Percentiles rank a stretch among this genome's conserved stretches.
Evolutionary conservation across 495 filamentous ascomycete species (phyloP).

Genomic region (Saxophila tyrrhenica): DNA sequence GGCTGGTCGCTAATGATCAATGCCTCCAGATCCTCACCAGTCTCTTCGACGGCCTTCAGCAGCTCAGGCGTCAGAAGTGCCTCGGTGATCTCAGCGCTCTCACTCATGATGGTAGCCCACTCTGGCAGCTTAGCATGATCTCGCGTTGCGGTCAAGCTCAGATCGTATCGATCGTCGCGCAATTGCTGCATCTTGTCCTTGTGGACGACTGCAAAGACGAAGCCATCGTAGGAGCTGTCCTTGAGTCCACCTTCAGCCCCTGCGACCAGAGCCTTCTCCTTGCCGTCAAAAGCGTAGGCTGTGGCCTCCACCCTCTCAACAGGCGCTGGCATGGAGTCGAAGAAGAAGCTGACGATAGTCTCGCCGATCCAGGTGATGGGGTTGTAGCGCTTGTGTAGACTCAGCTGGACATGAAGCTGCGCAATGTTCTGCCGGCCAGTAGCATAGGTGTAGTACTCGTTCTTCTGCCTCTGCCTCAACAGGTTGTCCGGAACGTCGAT

Average conservation of each 20-base stretch:
- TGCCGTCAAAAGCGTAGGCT: slow-evolving; percentile 81
- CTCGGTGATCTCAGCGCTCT: slow-evolving; percentile 93
- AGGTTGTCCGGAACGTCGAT: slow-evolving; percentile 44
- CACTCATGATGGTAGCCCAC: slow-evolving; percentile 92
- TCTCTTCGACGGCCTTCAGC: slow-evolving; percentile 64
- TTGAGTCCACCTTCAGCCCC: slow-evolving; percentile 26
- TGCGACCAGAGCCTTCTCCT: slow-evolving; percentile 63
- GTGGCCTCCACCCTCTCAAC: slow-evolving; percentile 61
- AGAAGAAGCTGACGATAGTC: slow-evolving; percentile 56
- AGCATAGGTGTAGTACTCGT: slow-evolving; percentile 82
- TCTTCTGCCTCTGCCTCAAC: slow-evolving; percentile 70
- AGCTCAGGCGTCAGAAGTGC: slow-evolving; percentile 72
- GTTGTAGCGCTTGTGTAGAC: slow-evolving; percentile 81
- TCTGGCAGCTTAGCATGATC: slow-evolving; percentile 80
- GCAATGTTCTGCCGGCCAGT: slow-evolving; percentile 88
- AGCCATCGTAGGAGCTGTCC: slow-evolving; percentile 76
- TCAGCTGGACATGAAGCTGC: slow-evolving; percentile 74
- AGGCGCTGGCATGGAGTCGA: slow-evolving; percentile 59
- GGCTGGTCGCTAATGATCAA: slow-evolving; percentile 87
- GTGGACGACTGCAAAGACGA: slow-evolving; percentile 91
- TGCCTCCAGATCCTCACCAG: slow-evolving; percentile 75
- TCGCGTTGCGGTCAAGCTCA: slow-evolving; percentile 82
- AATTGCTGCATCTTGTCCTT: slow-evolving; percentile 86
- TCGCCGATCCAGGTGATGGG: slow-evolving; percentile 65
- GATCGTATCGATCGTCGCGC: slow-evolving; percentile 86